phyloP scores from a whole-genome alignment of 176 grass and related monocot species.

The Oryza longistaminata region DNA sequence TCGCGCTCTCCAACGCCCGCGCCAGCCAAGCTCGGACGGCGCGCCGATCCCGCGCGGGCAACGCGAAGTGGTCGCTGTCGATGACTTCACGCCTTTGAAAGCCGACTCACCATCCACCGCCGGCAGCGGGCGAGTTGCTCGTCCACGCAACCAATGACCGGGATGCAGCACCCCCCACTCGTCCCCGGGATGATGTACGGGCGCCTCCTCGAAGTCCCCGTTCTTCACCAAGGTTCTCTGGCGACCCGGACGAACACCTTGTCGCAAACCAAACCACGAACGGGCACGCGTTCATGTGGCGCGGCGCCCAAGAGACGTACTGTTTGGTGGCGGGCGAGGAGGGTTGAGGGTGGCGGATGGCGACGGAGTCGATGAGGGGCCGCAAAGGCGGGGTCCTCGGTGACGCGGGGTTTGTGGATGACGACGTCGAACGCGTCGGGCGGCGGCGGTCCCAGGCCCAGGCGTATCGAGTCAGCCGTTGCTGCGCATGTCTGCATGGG shows the following conservation, averaged over 20 bases:
- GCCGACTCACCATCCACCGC: constrained; percentile 96
- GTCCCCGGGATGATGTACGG: constrained; percentile 86
- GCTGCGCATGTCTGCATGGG: constrained; percentile 91
- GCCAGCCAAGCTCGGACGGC: constrained; percentile 90
- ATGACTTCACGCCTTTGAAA: constrained; percentile 88
- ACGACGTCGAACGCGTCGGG: constrained; percentile 52
- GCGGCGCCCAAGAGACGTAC: constrained; percentile 31
- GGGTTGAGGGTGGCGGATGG: constrained; percentile 63
- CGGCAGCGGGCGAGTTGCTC: constrained; percentile 74
- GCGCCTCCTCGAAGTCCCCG: constrained; percentile 90
- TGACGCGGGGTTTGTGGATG: constrained; percentile 79
- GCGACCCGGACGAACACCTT: background rate
- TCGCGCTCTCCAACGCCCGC: constrained; percentile 67
- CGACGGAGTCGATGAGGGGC: constrained; percentile 81
- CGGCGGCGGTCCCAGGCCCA: constrained; percentile 67
- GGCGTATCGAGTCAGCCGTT: constrained; percentile 92
- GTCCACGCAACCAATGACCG: constrained; percentile 57
- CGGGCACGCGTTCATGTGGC: no score
- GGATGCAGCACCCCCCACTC: constrained; percentile 80
- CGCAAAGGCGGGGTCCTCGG: constrained; percentile 83
- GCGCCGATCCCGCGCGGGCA: constrained; percentile 52
- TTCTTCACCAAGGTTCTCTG: constrained; percentile 93
- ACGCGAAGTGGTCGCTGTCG: constrained; percentile 66
- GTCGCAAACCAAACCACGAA: background rate
- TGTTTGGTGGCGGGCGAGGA: constrained; percentile 65